Percentiles rank a stretch among this genome's conserved stretches.
phyloP scores from a whole-genome alignment of 1,284 basidiomycete species.

The Apiotrichum domesticum region DNA sequence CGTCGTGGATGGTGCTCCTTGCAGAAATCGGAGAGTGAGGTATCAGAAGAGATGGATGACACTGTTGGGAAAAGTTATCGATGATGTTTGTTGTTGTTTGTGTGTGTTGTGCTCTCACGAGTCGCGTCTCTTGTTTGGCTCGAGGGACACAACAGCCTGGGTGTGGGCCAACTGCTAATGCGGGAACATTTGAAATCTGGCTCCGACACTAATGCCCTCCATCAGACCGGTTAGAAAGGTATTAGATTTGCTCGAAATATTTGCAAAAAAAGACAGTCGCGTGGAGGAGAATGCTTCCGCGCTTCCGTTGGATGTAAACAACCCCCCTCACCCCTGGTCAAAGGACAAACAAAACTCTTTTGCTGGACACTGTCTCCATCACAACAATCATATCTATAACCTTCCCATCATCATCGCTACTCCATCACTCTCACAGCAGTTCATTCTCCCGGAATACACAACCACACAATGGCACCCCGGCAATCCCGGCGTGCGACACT shows the following conservation, averaged over 20 bases:
- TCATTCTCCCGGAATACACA: background rate
- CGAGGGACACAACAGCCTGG: too few species aligned
- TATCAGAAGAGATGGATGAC: background rate
- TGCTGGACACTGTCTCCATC: too few species aligned
- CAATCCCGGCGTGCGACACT: constrained; percentile 16
- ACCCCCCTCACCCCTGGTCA: too few species aligned
- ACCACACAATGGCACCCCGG: constrained; percentile 17
- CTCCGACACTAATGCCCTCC: background rate
- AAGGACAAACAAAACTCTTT: constrained; percentile 7
- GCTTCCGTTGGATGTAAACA: too few species aligned
- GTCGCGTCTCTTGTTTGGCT: background rate
- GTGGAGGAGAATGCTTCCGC: background rate
- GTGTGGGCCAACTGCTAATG: background rate
- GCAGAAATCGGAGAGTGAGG: too few species aligned
- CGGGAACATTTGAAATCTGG: background rate
- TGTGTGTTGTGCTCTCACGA: background rate
- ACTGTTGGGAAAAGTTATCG: background rate
- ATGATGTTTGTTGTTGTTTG: background rate
- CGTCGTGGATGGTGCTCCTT: too few species aligned
- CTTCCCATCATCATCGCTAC: background rate
- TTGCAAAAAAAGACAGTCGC: constrained; percentile 8
- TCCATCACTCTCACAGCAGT: background rate
- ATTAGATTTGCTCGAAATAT: too few species aligned
- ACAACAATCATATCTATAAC: too few species aligned
- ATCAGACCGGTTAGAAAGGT: too few species aligned